Percentiles rank a stretch among this genome's conserved stretches.
Evolutionary conservation across 2,329 filamentous ascomycete species (phyloP).

Genomic region (Exophiala oligosperma): DNA sequence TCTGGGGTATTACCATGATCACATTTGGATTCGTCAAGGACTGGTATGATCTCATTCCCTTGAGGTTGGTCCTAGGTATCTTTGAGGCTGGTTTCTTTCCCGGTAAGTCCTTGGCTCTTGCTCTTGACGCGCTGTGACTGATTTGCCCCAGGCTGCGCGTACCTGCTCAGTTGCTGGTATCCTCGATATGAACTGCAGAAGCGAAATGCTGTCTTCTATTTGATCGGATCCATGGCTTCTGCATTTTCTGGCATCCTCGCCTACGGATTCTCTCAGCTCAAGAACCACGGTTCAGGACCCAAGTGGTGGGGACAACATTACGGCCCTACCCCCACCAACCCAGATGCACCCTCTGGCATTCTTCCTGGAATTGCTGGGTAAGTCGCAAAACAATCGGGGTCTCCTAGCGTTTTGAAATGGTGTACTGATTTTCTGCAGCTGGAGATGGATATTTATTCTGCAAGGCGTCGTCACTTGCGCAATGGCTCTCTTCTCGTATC

Average conservation of each 20-base stretch:
- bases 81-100: constrained; percentile 71
- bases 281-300: constrained; percentile 27
- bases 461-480: constrained; percentile 38
- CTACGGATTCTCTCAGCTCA: constrained; percentile 42
- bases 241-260: constrained; percentile 37
- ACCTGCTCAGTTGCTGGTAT: constrained; percentile 74
- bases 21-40: constrained; percentile 30
- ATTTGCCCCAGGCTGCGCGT: constrained; percentile 62
- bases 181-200: constrained; percentile 42
- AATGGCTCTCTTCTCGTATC: constrained; percentile 43
- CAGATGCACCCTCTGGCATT: constrained; percentile 4
- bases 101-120: constrained; percentile 34
- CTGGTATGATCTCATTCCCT: constrained; percentile 19
- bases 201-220: constrained; percentile 49
- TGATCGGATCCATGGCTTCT: constrained; percentile 49
- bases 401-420: too few species aligned
- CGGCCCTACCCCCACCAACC: constrained; percentile 24
- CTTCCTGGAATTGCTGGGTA: constrained; percentile 19
- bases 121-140: neutral
- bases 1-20: constrained; percentile 41
- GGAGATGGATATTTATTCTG: constrained; percentile 50
- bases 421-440: constrained; percentile 1
- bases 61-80: constrained; percentile 57
- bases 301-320: constrained; percentile 28
- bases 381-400: neutral